Percentiles rank a stretch among this genome's conserved stretches.
phyloP scores from a whole-genome alignment of 805 yeast species.

The Isabelozyma pseudorhagii region DNA sequence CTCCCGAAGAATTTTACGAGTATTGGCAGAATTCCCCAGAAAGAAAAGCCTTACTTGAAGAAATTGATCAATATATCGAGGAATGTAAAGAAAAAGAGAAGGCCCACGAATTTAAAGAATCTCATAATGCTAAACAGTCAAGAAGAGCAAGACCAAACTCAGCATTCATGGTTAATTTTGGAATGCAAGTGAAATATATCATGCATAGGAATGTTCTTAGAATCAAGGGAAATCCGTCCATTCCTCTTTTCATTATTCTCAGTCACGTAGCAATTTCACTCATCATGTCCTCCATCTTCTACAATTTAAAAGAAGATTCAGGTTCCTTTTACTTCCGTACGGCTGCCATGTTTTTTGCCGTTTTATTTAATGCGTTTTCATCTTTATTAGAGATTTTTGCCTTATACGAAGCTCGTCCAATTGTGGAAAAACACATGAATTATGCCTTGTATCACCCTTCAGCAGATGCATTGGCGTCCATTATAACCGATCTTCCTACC shows the following conservation, averaged over 20 bases:
- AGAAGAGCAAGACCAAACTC: slow-evolving; percentile 5
- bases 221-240: slow-evolving; percentile 47
- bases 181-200: slow-evolving; percentile 49
- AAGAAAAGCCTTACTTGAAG: slow-evolving; percentile 9
- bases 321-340: slow-evolving; percentile 52
- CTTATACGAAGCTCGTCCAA: slow-evolving; percentile 52
- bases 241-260: slow-evolving; percentile 38
- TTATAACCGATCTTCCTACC: slow-evolving; percentile 55
- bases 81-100: slow-evolving; percentile 6
- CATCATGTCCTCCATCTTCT: slow-evolving; percentile 55
- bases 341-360: slow-evolving; percentile 66
- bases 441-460: slow-evolving; percentile 58
- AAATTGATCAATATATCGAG: slow-evolving; percentile 16
- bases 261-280: slow-evolving; percentile 54
- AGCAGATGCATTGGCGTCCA: slow-evolving; percentile 62
- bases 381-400: slow-evolving; percentile 57
- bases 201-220: slow-evolving; percentile 47
- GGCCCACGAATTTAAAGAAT: slow-evolving; percentile 11
- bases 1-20: slow-evolving; percentile 24
- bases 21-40: slow-evolving; percentile 27
- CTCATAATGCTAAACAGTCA: slow-evolving; percentile 18
- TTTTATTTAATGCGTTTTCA: slow-evolving; percentile 59
- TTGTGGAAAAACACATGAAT: slow-evolving; percentile 57
- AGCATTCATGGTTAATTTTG: slow-evolving; percentile 26
- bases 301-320: slow-evolving; percentile 44